These are phyloP conservation scores for Lipomyces anomalus DNA, from an alignment of 805 yeast species.

Conservation along the genomic window DNA sequence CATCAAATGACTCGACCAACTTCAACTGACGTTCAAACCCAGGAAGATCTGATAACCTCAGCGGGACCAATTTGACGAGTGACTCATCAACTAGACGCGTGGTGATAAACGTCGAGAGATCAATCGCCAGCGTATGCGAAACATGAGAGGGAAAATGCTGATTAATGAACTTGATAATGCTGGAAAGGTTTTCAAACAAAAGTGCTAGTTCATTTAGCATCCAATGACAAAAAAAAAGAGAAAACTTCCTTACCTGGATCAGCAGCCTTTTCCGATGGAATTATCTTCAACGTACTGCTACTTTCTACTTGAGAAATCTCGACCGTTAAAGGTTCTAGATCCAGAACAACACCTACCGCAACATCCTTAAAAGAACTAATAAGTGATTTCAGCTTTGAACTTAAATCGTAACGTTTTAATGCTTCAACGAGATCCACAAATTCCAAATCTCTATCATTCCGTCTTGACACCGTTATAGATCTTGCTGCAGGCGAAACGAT, in stretches of 20 bases:
- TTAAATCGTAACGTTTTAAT: slow-evolving; percentile 11
- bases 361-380: slow-evolving; percentile 2
- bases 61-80: slow-evolving; percentile 12
- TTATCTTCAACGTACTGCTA: neutral
- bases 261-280: neutral
- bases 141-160: slow-evolving; percentile 8
- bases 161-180: slow-evolving; percentile 9
- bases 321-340: neutral
- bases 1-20: slow-evolving; percentile 9
- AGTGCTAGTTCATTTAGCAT: no score
- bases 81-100: slow-evolving; percentile 8
- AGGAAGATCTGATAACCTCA: slow-evolving; percentile 2
- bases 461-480: neutral
- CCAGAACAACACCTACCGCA: neutral
- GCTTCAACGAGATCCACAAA: slow-evolving; percentile 11
- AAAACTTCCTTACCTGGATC: no score
- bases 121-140: slow-evolving; percentile 8
- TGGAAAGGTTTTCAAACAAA: slow-evolving; percentile 5
- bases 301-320: neutral
- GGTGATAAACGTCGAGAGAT: slow-evolving; percentile 9
- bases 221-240: no score
- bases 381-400: slow-evolving; percentile 14
- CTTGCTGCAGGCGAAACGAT: neutral
- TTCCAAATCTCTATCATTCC: neutral
- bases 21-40: slow-evolving; percentile 8